Percentiles rank a stretch among this genome's conserved stretches.
Conservation (phyloP, 2,329 filamentous ascomycete species). For the Epicoccum sorghinum region DNA sequence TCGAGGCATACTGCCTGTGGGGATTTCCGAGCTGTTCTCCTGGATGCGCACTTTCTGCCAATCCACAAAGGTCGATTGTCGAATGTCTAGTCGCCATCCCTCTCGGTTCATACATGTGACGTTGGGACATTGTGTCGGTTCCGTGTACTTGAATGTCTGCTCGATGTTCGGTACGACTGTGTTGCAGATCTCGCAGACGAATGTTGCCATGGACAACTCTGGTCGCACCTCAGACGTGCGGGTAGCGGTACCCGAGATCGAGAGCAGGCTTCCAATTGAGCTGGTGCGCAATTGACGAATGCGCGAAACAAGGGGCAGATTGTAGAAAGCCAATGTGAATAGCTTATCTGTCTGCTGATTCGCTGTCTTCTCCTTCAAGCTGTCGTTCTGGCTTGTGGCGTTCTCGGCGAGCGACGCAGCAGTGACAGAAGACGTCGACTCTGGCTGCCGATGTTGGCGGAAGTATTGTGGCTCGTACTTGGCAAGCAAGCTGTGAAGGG, state of each 20-base stretch:
- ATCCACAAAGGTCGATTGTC: constrained; percentile 96
- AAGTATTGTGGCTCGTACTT: constrained; percentile 96
- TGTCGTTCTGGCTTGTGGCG: constrained; percentile 64
- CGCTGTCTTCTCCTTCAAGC: constrained; percentile 72
- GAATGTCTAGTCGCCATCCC: constrained; percentile 96
- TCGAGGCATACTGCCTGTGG: constrained; percentile 96
- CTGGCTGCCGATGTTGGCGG: constrained; percentile 85
- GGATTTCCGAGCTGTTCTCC: constrained; percentile 97
- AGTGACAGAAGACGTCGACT: constrained; percentile 72
- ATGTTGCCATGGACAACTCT: constrained; percentile 89
- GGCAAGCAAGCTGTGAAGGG: constrained; percentile 88
- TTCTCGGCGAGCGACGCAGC: constrained; percentile 65
- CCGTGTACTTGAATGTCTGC: constrained; percentile 96
- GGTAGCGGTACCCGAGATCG: constrained; percentile 95
- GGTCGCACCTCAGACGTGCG: constrained; percentile 96
- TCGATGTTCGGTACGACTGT: constrained; percentile 88
- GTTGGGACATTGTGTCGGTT: constrained; percentile 95
- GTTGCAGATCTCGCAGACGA: constrained; percentile 87
- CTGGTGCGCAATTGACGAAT: constrained; percentile 84
- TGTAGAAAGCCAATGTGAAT: constrained; percentile 92
- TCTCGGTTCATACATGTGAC: constrained; percentile 82
- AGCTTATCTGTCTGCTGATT: constrained; percentile 98
- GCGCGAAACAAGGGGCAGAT: constrained; percentile 84
- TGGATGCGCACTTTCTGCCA: constrained; percentile 99
- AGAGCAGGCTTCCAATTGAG: constrained; percentile 91